Evolutionary conservation across 805 yeast species (phyloP), one percentile per base, ranked within the genome.

Genomic region (Ogataea degrootiae): DNA sequence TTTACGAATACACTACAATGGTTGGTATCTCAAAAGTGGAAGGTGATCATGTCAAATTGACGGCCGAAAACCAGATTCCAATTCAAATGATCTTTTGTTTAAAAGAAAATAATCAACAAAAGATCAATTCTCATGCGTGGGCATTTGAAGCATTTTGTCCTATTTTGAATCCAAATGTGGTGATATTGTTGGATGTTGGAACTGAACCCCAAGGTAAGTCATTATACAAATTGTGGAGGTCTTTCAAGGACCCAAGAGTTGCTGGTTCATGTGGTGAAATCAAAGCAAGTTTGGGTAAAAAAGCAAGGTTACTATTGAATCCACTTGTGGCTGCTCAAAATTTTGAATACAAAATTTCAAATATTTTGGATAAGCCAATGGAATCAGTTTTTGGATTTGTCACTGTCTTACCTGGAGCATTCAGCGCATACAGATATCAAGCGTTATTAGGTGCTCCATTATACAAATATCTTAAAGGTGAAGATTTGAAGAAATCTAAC

Each of bases 221-320:
- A 2, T 79, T 92, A 44, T 91, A 87, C 65, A 86, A 87, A 56
- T 69, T 94, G 47, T 92, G 99, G 99, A 83, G 82, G 63, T 79
- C 91, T 37, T 94, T 92, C 61, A 74, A 73, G 50, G 76, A 82
- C 57, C 85, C 89, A 2, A 77, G 81, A 45, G 95, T 92, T 19
- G 99, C 96, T 2, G 99, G 99, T 37, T 96, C 97, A 1, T 92
- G 99, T 79, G 99, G 99, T 46, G 98, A 94, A 63, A 92, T 94
- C 67, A 84, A 82, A 54, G 95, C 94, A 0, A 82, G 85, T 65
- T 70, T 91, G 45, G 97, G 98, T 2, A 65, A 61, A 41, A 66
- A 69, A 15, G 67, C 66, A 39, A 58, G 58, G 23, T 61, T 75
- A 35, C 69, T 92, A 39, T 54, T 83, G 15, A 92, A 92, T 62